Evolutionary conservation across 1,139 yeast species (phyloP), one percentile per base, ranked within the genome.

Genomic region (Candida albicans): DNA sequence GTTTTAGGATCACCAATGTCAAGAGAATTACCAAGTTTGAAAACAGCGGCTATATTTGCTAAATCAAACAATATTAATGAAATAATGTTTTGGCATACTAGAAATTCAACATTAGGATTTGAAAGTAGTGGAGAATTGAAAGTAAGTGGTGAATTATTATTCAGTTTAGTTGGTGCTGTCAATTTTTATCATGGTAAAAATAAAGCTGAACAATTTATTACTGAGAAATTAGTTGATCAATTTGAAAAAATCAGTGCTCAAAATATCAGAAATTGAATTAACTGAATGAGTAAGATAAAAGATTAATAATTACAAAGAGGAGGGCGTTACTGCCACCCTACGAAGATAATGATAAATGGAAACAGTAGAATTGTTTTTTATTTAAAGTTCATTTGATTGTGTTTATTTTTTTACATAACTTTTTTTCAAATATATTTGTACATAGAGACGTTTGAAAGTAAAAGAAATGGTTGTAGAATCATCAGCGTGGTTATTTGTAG

Each of bases 101-200:
- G 81, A 59, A 75, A 78, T 61, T 75, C 77, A 48, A 72, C 75
- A 36, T 64, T 77, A 48, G 75, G 74, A 35, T 81, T 82, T 54
- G 75, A 75, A 45, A 59, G 59, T 43, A 70, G 73, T 51, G 89
- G 88, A 35, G 85, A 82, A 55, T 49, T 61, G 52, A 63, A 56
- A 46, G 84, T 88, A 4, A 78, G 78, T 51, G 83, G 93, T 1
- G 84, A 87, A 52, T 79, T 87, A 58, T 64, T 88, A 43, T 77
- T 79, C 55, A 91, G 96, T 7, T 65, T 90, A 46, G 71, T 90
- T 29, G 98, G 97, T 13, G 96, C 95, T 2, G 78, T 91, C 39
- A 72, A 86, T 38, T 68, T 84, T 46, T 74, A 77, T 39, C 84
- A 85, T 54, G 97, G 97, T 8, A 76, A 79, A 54, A 53, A 48